Base-by-base conservation (phyloP, 345 rosid genomes). In the Pistacia integerrima region DNA sequence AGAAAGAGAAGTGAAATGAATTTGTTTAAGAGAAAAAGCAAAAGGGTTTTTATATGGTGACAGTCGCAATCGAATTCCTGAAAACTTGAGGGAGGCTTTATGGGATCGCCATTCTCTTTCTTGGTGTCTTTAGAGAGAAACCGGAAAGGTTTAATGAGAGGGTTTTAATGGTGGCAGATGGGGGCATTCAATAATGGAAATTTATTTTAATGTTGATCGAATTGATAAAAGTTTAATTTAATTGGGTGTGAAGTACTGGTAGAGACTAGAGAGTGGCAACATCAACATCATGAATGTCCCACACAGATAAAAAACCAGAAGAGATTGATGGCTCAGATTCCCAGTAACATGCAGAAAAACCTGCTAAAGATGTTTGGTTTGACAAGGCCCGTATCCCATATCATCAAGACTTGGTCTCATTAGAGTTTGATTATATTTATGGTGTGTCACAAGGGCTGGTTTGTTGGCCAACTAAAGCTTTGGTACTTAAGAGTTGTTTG, bases 11-110 rank as follows among this genome's bases (percentile, higher is more conserved):
- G 28, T 2, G n/a, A 5, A 33, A 14, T 17, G 67, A 41, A 36
- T 25, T 65, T 74, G 30, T 41, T 8, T 41, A 10, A 66, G n/a
- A 5, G 10, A 30, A 74, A 74, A 57, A 58, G 79, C 58, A 65
- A 70, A 66, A 78, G 79, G 55, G 38, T 52, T 69, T 49, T 57
- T 64, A 22, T 69, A 70, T 41, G 9, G 9, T 41, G 9, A 41
- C 74, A 16, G 67, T 79, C 61, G 52, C 71, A 64, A 41, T 79
- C 63, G 20, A 30, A 69, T 41, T 62, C 75, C 79, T 71, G 36
- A 18, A 74, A 54, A 48, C 35, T 28, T 67, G 41, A 65, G 18
- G 67, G 41, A 48, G 41, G 44, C 73, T 30, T 68, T 71, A 59
- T 30, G 11, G 35, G 35, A n/a, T 51, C 68, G 8, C 18, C 66